phyloP scores from a whole-genome alignment of 108 stramenopile species.

The Pseudonitzschia pungens region DNA sequence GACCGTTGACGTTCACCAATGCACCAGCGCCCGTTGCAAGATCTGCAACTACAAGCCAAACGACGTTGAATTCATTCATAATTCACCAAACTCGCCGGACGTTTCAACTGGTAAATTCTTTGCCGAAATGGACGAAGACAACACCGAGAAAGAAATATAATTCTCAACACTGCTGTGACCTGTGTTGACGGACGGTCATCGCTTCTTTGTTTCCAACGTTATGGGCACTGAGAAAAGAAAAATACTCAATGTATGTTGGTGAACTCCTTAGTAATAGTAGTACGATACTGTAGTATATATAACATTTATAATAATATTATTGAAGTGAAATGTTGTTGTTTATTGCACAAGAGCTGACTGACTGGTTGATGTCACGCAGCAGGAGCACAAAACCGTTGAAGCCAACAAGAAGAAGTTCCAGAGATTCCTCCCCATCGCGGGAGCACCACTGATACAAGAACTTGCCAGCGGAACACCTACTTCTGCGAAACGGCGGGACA shows the following conservation, averaged over 20 bases:
- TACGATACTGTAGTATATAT: too few species aligned
- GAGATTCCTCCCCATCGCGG: too few species aligned
- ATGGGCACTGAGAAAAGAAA: neutral
- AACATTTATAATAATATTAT: too few species aligned
- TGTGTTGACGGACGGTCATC: neutral
- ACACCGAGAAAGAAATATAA: neutral
- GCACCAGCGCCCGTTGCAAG: conserved; percentile 42
- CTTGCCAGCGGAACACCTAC: too few species aligned
- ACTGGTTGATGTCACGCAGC: too few species aligned
- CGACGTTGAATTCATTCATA: conserved; percentile 17
- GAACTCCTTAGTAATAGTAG: neutral
- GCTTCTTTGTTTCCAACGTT: neutral
- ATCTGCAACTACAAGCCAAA: conserved; percentile 36
- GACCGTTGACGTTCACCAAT: conserved; percentile 47
- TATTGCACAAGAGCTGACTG: too few species aligned
- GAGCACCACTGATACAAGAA: too few species aligned
- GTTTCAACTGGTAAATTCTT: neutral
- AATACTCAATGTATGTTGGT: neutral
- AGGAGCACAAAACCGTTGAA: too few species aligned
- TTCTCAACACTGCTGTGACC: neutral
- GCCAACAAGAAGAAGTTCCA: too few species aligned
- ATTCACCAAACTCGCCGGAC: neutral
- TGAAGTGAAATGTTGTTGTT: too few species aligned
- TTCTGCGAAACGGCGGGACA: too few species aligned
- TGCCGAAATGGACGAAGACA: neutral